Conservation (phyloP, 169 alveolate species). For the Cystoisospora suis region DNA sequence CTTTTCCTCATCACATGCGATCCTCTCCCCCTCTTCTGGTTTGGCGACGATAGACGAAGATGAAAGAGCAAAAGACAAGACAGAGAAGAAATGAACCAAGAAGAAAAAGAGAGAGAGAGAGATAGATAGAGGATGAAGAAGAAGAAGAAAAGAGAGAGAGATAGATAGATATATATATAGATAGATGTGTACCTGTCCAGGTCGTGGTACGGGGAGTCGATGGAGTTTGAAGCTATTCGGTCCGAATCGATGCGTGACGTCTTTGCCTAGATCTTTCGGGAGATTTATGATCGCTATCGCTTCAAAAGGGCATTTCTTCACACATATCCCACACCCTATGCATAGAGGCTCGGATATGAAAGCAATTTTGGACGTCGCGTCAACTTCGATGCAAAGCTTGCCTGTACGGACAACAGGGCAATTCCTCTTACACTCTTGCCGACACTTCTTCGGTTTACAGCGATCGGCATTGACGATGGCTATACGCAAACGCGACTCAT, state of each 20-base stretch:
- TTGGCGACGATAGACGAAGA: too few relatives aligned
- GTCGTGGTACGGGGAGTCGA: slow-evolving; percentile 97
- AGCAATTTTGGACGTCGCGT: slow-evolving; percentile 92
- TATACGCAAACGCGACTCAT: slow-evolving; percentile 93
- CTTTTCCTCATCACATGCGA: too few relatives aligned
- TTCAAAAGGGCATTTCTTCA: slow-evolving; percentile 98
- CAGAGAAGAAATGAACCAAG: neutral
- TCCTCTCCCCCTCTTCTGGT: too few relatives aligned
- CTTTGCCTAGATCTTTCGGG: slow-evolving; percentile 95
- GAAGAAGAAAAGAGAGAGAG: neutral
- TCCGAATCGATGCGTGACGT: slow-evolving; percentile 96
- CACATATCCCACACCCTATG: slow-evolving; percentile 99
- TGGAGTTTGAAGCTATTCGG: slow-evolving; percentile 99
- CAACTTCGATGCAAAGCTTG: slow-evolving; percentile 97
- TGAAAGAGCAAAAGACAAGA: neutral
- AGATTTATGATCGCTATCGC: slow-evolving; percentile 98
- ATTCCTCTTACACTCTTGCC: slow-evolving; percentile 91
- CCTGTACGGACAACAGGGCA: slow-evolving; percentile 95
- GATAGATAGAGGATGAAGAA: neutral
- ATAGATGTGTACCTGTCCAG: slow-evolving; percentile 87
- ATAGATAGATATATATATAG: neutral
- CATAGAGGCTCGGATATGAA: slow-evolving; percentile 96
- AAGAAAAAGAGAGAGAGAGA: neutral
- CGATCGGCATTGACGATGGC: slow-evolving; percentile 97
- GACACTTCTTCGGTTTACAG: slow-evolving; percentile 97